Conservation (phyloP, 2,329 filamentous ascomycete genomes). For the Ilyonectria sp. region DNA sequence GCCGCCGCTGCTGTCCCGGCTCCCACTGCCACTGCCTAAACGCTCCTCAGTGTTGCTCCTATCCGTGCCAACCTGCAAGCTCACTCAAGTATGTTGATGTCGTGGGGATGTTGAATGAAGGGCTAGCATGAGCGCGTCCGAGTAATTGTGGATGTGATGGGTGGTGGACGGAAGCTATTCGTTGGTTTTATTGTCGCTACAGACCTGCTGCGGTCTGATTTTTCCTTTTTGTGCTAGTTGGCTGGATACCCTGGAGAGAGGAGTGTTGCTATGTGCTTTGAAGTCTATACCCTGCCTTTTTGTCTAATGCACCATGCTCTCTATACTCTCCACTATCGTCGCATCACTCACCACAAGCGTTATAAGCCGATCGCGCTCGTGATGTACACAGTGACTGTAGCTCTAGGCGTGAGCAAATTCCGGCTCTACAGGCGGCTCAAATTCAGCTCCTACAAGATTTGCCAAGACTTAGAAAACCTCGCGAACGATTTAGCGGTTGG, state of each 20-base stretch:
- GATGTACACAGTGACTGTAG: background rate
- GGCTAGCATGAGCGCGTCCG: constrained; percentile 11
- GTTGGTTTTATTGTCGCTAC: constrained; percentile 11
- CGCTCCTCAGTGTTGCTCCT: constrained; percentile 8
- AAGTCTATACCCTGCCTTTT: constrained; percentile 52
- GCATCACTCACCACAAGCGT: background rate
- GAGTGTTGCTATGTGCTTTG: constrained; percentile 46
- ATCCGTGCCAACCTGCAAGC: constrained; percentile 28
- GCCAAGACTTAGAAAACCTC: too few species aligned
- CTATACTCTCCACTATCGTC: constrained; percentile 14
- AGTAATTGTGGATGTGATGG: constrained; percentile 16
- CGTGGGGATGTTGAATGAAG: constrained; percentile 20
- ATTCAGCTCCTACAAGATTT: background rate
- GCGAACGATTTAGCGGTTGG: background rate
- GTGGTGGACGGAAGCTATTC: constrained; percentile 11
- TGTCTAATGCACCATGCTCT: constrained; percentile 41
- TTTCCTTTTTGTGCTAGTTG: constrained; percentile 45
- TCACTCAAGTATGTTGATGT: constrained; percentile 15
- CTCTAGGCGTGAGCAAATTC: background rate
- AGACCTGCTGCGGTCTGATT: constrained; percentile 13
- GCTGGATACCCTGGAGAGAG: constrained; percentile 53
- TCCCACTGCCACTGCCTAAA: constrained; percentile 44
- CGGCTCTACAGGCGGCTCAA: background rate
- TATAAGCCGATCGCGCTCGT: background rate
- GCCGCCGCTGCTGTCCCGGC: constrained; percentile 39